Evolutionary conservation across 257 asterid genomes (phyloP).

Genomic region (Nicotiana tabacum): DNA sequence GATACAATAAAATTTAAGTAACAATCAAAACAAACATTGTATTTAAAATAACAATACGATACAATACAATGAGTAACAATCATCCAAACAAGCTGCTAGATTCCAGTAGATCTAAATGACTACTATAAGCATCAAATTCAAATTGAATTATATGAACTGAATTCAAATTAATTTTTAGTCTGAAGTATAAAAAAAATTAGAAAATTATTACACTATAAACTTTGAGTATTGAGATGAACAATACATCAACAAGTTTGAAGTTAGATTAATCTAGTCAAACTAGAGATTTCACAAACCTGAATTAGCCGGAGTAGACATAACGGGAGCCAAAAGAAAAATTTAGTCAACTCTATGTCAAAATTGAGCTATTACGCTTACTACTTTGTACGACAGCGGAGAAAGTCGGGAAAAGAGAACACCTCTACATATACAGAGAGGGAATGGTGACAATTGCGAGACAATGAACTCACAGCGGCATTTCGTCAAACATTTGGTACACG

Average conservation of each 20-base stretch:
- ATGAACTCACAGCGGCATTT: constrained; percentile 35
- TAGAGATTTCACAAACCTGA: too few relatives aligned
- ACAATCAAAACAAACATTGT: too few relatives aligned
- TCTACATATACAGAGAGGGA: background rate
- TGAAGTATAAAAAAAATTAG: background rate
- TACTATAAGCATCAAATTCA: background rate
- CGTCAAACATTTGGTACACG: constrained; percentile 37
- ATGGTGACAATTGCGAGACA: constrained; percentile 8
- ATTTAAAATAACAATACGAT: too few relatives aligned
- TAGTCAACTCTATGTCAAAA: background rate
- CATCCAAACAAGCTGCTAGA: too few relatives aligned
- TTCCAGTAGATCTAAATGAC: background rate
- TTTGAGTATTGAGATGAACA: background rate
- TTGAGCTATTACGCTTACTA: background rate
- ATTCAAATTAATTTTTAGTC: background rate
- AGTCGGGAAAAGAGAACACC: background rate
- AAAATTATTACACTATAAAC: background rate
- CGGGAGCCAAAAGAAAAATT: too few relatives aligned
- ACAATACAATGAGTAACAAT: too few relatives aligned
- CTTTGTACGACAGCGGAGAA: background rate
- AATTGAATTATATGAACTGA: background rate
- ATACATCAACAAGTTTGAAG: background rate
- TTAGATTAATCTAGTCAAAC: background rate
- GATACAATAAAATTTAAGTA: too few relatives aligned
- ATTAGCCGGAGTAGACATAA: too few relatives aligned